A percentile compares a stretch with the other conserved stretches of the same genome.
Conservation (phyloP, 257 asterid genomes). For the Schizonepeta tenuifolia region DNA sequence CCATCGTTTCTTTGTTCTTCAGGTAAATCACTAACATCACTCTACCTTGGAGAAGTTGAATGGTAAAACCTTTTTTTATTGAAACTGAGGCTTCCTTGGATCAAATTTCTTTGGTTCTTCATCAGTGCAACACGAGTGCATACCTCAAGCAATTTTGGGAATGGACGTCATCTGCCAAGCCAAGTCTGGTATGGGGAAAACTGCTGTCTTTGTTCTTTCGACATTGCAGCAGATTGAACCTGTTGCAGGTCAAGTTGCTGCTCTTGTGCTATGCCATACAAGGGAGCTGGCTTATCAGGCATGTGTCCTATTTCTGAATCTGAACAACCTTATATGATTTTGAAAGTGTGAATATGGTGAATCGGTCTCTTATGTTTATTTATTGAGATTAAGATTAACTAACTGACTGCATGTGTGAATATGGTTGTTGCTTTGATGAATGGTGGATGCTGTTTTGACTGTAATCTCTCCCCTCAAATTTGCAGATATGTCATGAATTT, state of each 20-base stretch:
- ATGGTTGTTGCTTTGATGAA: neutral
- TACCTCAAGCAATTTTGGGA: slow-evolving; percentile 93
- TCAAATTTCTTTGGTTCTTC: slow-evolving; percentile 79
- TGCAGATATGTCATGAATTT: slow-evolving; percentile 89
- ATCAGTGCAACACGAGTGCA: slow-evolving; percentile 96
- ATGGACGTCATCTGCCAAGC: slow-evolving; percentile 97
- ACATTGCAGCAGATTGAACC: slow-evolving; percentile 92
- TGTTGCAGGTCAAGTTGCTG: slow-evolving; percentile 84
- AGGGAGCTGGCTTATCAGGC: slow-evolving; percentile 97
- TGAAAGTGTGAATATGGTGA: neutral
- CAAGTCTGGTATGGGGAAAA: slow-evolving; percentile 95
- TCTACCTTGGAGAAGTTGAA: slow-evolving; percentile 77
- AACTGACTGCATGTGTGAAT: neutral
- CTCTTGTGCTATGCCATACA: slow-evolving; percentile 85
- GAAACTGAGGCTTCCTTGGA: slow-evolving; percentile 86
- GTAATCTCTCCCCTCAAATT: slow-evolving; percentile 12
- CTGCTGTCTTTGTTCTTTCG: slow-evolving; percentile 92
- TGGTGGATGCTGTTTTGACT: slow-evolving; percentile 18
- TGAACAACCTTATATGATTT: neutral
- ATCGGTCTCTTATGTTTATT: neutral
- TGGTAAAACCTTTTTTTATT: slow-evolving; percentile 68
- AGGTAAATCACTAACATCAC: slow-evolving; percentile 76
- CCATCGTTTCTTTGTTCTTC: slow-evolving; percentile 41
- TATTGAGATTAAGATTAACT: neutral
- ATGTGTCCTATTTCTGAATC: slow-evolving; percentile 14